Base-by-base conservation (phyloP, 495 filamentous ascomycete genomes). In the Endocarpon pusillum region DNA sequence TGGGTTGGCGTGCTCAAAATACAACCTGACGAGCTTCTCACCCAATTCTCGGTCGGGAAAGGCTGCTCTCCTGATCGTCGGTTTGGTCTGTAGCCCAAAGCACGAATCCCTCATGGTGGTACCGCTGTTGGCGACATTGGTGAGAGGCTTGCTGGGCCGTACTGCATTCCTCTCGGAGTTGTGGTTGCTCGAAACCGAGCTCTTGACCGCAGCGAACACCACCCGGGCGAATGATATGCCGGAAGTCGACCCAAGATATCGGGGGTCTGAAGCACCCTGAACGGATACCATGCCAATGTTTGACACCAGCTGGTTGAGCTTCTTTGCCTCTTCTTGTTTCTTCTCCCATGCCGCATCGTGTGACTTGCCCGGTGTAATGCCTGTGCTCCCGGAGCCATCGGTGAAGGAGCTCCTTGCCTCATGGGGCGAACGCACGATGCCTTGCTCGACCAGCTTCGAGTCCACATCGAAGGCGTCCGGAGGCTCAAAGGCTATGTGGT, bases 1-100 rank as follows among this genome's bases (percentile, higher is more conserved):
- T 6, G 86, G 83, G 54, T 96, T 96, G 3, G 87, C 83, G 54
- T 94, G 76, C 48, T 94, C 79, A 49, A 96, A 96, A 49, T 93
- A 96, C 6, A 94, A 69, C 21, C 73, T 66, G 5, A 84, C 72
- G 33, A 96, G 62, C 42, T 67, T 66, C 34, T 71, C 54, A 0
- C 73, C 87, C 4, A 93, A 55, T 25, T 75, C 69, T 35, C 66
- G 72, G 33, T 78, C 73, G 1, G 87, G 87, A 44, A 94, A 94
- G 10, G 77, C 66, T 2, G 87, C 87, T 27, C 78, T 80, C 33
- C 75, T 73, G 52, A 93, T 86, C 26, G 75, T 81, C 18, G 85
- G 81, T 44, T 78, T 83, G 10, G 81, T 91, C 46, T 93, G 84
- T 28, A 96, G 54, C 12, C 87, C 87, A 46, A 96, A 96, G 59